phyloP scores from a whole-genome alignment of 352 stramenopile species.

The Pythium diclinum region DNA sequence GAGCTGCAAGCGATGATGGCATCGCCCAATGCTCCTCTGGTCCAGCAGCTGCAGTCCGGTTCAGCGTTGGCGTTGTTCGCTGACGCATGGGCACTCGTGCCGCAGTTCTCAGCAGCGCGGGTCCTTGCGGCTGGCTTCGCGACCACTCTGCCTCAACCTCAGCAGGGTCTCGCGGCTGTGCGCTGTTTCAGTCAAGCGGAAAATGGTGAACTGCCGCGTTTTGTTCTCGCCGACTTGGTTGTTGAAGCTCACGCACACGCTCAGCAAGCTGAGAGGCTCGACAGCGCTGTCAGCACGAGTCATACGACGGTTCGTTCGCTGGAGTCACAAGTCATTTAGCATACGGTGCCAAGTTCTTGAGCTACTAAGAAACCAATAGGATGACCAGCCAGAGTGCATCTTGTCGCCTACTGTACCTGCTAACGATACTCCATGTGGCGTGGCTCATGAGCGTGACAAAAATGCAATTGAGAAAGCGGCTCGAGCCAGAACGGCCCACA shows the following conservation, averaged over 20 bases:
- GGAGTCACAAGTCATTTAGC: background rate
- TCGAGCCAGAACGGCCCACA: too few relatives aligned
- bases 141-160: slow-evolving; percentile 6
- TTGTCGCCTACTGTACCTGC: too few relatives aligned
- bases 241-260: slow-evolving; percentile 21
- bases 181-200: slow-evolving; percentile 6
- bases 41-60: background rate
- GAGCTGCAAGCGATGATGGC: slow-evolving; percentile 7
- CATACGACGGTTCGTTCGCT: background rate
- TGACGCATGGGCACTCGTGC: slow-evolving; percentile 18
- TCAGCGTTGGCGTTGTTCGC: background rate
- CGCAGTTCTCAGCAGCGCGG: slow-evolving; percentile 13
- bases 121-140: slow-evolving; percentile 25
- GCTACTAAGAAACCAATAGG: too few relatives aligned
- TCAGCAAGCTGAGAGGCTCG: slow-evolving; percentile 10
- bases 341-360: too few relatives aligned
- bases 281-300: background rate
- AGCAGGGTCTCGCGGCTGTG: background rate
- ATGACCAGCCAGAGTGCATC: too few relatives aligned
- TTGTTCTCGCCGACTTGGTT: slow-evolving; percentile 13
- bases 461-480: too few relatives aligned
- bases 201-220: slow-evolving; percentile 13
- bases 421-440: too few relatives aligned
- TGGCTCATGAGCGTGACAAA: too few relatives aligned
- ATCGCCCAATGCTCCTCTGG: background rate